Evolutionary conservation across 2,329 filamentous ascomycete species (phyloP), one percentile per base, ranked within the genome.

Genomic region (Phialophora chinensis): DNA sequence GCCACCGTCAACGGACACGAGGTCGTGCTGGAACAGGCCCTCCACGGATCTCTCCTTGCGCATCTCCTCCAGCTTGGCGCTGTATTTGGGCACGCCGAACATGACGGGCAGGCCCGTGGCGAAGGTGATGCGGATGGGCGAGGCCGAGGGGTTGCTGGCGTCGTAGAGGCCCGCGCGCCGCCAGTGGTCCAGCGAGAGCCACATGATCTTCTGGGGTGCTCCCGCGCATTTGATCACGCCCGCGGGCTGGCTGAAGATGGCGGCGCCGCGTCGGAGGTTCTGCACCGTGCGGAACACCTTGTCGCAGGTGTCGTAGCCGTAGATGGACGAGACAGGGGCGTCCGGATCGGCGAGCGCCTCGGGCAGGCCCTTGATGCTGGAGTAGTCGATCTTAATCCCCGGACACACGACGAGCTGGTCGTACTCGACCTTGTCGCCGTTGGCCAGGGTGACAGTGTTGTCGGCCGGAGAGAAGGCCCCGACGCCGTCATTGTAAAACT

Each of bases 1-100:
- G 35, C 14, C 88, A 66, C 92, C 93, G 65, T 92, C 86, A 66
- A 96, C 88, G 58, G 86, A 90, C 63, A 97, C 84, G 12, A 98
- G 82, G 76, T 99, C 95, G 67, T 88, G 86, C 72, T 84, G 79
- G 75, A 88, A 88, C 17, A 87, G 77, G 0, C 83, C 86, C 73
- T 87, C 86, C 1, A 88, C 86, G 2, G 81, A 82, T 10, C 85
- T 76, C 73, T 87, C 81, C 73, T 81, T 73, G 2, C 86, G 82
- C 72, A 88, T 76, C 69, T 82, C 76, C 66, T 88, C 84, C 1
- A 88, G 80, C 60, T 77, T 79, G 31, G 80, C 81, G 73, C 79
- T 84, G 74, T 88, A 88, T 77, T 88, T 88, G 66, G 85, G 83
- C 44, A 88, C 85, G 53, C 83, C 86, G 63, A 88, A 88, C 86